Evolutionary conservation across 441 rosid species (phyloP), one percentile per base, ranked within the genome.

Genomic region (Adansonia rubrostipa): DNA sequence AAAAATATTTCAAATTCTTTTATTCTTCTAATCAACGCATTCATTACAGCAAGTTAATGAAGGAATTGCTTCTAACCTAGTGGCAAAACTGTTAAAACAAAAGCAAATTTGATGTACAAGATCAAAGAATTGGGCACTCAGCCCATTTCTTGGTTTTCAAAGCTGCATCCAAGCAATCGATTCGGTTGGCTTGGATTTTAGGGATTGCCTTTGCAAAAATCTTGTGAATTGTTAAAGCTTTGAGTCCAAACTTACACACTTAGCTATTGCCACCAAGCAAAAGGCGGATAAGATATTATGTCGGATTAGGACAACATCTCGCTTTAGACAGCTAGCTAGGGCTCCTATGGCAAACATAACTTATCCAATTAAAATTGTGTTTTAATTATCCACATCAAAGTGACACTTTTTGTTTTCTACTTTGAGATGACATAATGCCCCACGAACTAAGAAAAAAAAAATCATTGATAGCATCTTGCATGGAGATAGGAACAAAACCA

Each of bases 401-500:
- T 13, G 77, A 61, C 79, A 54, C 54, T 28, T 14, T 75, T 36
- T 36, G 54, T 9, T 36, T 60, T 53, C 44, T 14, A 20, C 62
- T 44, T 57, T 5, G 3, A 53, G 78, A 74, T 74, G 47, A 68
- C n/a, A 42, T 62, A 51, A 36, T 6, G 77, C 22, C 14, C 40
- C 40, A 50, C 50, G 33, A 69, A 56, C 75, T 6, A 48, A 79
- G 28, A 69, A 58, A 13, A 51, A 11, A 24, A 36, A 36, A 36
- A 36, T 67, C 65, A 22, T 71, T 40, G 75, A 13, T 57, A 22
- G 75, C 77, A 77, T 80, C 79, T n/a, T 0, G 65, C 19, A 53
- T 53, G 20, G 64, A 40, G 68, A 74, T 45, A 28, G 28, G 51
- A 42, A 28, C 62, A 66, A 79, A 45, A 22, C 9, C 42, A 0